phyloP scores from a whole-genome alignment of 2,329 filamentous ascomycete genomes.

The Talaromyces pinophilus region DNA sequence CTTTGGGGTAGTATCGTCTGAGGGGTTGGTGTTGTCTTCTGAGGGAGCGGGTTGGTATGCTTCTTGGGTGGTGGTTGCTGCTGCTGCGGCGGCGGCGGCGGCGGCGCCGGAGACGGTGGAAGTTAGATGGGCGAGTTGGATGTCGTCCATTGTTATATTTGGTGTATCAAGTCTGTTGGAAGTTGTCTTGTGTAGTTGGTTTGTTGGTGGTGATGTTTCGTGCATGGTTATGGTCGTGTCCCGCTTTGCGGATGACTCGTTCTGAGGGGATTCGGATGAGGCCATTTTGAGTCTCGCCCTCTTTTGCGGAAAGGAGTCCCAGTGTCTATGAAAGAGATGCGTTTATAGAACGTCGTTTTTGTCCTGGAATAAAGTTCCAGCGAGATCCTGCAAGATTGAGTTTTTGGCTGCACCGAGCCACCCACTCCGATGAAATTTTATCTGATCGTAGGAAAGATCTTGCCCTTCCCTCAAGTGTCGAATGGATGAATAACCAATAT shows the following conservation, averaged over 20 bases:
- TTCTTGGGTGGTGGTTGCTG: slow-evolving; percentile 6
- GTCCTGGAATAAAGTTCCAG: neutral
- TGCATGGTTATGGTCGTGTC: neutral
- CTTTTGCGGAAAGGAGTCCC: neutral
- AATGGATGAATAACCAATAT: neutral
- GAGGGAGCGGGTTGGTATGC: slow-evolving; percentile 9
- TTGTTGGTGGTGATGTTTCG: neutral
- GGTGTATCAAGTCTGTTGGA: neutral
- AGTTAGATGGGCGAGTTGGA: slow-evolving; percentile 27
- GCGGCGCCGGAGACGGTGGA: slow-evolving; percentile 29
- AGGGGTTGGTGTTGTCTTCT: neutral
- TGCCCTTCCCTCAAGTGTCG: neutral
- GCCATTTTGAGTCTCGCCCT: neutral
- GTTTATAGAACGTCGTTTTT: neutral
- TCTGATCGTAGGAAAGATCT: neutral
- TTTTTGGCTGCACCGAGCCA: neutral
- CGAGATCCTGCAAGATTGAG: neutral
- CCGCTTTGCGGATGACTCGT: slow-evolving; percentile 4
- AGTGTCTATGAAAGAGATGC: neutral
- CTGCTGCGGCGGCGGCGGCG: slow-evolving; percentile 18
- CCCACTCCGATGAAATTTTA: neutral
- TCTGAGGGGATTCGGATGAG: neutral
- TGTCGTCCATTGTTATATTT: slow-evolving; percentile 5
- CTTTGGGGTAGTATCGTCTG: neutral
- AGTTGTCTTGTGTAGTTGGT: neutral